A percentile compares a stretch with the other conserved stretches of the same genome.
Conservation (phyloP, 768 basidiomycete genomes). For the Asterophora lycoperdoides region DNA sequence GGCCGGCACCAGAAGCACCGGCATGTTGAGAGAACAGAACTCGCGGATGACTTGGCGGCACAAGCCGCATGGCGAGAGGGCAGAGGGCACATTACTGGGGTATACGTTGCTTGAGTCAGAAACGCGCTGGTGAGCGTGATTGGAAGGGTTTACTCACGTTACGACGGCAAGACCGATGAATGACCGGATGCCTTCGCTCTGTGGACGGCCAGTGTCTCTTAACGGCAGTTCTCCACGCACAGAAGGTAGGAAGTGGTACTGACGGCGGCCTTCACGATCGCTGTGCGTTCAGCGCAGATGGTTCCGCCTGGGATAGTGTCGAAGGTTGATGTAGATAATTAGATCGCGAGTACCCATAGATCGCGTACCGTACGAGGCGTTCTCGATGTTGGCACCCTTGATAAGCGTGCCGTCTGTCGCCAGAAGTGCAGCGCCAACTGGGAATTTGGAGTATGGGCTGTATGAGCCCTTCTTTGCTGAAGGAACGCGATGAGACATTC, state of each 20-base stretch:
- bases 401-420: conserved; percentile 66
- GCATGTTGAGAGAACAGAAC: conserved; percentile 73
- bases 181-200: conserved; percentile 75
- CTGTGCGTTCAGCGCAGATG: conserved; percentile 94
- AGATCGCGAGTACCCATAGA: not conserved
- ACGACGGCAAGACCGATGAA: conserved; percentile 81
- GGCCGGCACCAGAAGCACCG: conserved; percentile 65
- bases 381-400: conserved; percentile 90
- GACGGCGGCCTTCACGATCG: conserved; percentile 91
- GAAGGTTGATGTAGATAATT: not conserved
- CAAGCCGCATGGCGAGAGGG: conserved; percentile 87
- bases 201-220: not conserved
- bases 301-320: conserved; percentile 56
- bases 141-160: conserved; percentile 42
- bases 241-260: conserved; percentile 22
- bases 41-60: conserved; percentile 91
- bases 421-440: conserved; percentile 86
- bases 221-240: not conserved
- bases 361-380: conserved; percentile 76
- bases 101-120: not conserved
- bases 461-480: conserved; percentile 72
- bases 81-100: conserved; percentile 58
- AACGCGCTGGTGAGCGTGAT: not conserved
- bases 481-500: not conserved
- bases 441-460: conserved; percentile 85